A percentile compares a stretch with the other conserved stretches of the same genome.
Evolutionary conservation across 2,329 filamentous ascomycete genomes (phyloP).

Genomic region (Podosphaera fusca): DNA sequence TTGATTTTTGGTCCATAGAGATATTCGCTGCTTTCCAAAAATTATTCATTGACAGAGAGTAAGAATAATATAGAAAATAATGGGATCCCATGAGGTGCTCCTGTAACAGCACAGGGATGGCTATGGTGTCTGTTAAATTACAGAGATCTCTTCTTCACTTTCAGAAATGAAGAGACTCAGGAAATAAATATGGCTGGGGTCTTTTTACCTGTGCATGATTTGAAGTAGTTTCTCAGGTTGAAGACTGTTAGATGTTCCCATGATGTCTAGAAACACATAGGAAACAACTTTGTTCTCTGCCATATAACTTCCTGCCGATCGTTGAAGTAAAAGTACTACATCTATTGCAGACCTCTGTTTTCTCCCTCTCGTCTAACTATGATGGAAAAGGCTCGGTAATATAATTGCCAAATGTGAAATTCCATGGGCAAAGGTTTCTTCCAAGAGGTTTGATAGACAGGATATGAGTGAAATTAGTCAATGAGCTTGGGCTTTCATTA

Average conservation of each 20-base stretch:
- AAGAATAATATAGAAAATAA: too few species aligned
- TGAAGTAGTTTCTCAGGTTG: background rate
- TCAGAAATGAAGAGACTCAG: background rate
- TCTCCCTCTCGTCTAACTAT: background rate
- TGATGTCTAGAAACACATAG: background rate
- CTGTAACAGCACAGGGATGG: too few species aligned
- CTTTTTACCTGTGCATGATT: background rate
- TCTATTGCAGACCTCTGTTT: too few species aligned
- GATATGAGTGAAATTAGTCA: background rate
- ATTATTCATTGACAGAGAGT: too few species aligned
- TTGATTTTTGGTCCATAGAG: too few species aligned
- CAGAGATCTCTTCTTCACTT: background rate
- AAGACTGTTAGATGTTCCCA: background rate
- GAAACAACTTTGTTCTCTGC: background rate
- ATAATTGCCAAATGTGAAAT: background rate
- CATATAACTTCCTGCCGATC: background rate
- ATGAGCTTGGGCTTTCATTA: background rate
- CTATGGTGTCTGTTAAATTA: background rate
- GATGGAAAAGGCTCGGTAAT: too few species aligned
- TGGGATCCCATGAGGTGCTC: too few species aligned
- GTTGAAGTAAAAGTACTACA: background rate
- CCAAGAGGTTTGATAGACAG: background rate
- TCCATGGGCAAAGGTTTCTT: background rate
- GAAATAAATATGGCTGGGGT: background rate
- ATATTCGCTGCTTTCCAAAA: too few species aligned